Evolutionary conservation across 1,284 basidiomycete species (phyloP), one percentile per base, ranked within the genome.

Genomic region (Apiotrichum siamense): DNA sequence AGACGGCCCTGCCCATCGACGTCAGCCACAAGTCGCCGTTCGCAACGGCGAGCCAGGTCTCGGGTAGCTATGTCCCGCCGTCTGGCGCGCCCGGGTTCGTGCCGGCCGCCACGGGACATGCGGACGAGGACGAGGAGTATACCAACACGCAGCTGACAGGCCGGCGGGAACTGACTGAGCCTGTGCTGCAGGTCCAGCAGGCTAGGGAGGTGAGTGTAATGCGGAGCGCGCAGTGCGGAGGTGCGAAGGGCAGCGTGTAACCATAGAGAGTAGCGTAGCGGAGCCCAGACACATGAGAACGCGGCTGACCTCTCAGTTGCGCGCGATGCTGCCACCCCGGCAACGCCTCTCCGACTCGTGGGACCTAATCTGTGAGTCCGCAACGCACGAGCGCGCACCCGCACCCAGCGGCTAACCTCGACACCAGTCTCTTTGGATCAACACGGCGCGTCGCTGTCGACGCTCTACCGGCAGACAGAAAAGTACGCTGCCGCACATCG

Each of bases 401-500:
- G 6, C 15, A 17, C 33, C 33, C 13, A 3, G 33, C 29, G 29
- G 29, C 33, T 17, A 7, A 3, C 18, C 4, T 29, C 32, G 27
- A 43, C 29, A 13, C 3, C 41, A 75, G 73, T 73, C 74, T 93
- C 89, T 11, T 77, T 96, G 17, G 94, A 98, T 64, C 92, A 97
- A 68, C 88, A 97, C 59, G 94, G 94, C 0, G 91, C 93, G 41
- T 93, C 89, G 10, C 77, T 97, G 11, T 82, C 86, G 35, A 97
- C 94, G 0, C 79, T 97, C 1, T 94, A 93, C 67, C 64, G 81
- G 2, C 79, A 80, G 3, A 85, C 85, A 44, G 82, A 66, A 26
- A 56, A 60, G 18, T 65, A 65, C 35, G 61, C 63, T 2, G 50
- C 52, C 5, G 52, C 56, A 13, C 61, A 69, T 41, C 69, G 72